These are phyloP conservation scores for Alloascoidea hylecoeti DNA, from an alignment of 805 yeast genomes.

Conservation along the genomic window DNA sequence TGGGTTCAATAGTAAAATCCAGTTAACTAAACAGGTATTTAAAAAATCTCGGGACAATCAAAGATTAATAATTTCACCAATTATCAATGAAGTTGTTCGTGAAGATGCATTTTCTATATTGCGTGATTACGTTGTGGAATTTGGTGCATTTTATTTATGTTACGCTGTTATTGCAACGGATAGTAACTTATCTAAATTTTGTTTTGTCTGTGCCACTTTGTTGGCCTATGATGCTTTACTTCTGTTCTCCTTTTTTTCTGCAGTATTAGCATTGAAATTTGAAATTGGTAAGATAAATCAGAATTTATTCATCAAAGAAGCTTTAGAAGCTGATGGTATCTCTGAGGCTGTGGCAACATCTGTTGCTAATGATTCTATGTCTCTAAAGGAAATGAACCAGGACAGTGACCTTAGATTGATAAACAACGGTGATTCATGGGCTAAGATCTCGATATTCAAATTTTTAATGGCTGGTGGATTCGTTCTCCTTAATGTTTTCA, in stretches of 20 bases:
- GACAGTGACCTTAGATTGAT: background rate
- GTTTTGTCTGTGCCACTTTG: slow-evolving; percentile 58
- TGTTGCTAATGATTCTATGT: slow-evolving; percentile 29
- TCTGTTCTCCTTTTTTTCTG: slow-evolving; percentile 70
- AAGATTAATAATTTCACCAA: slow-evolving; percentile 23
- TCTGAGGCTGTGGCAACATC: slow-evolving; percentile 58
- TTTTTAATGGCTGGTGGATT: slow-evolving; percentile 17
- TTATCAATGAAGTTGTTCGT: slow-evolving; percentile 19
- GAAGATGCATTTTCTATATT: slow-evolving; percentile 38
- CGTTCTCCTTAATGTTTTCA: slow-evolving; percentile 19
- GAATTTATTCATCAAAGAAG: slow-evolving; percentile 61
- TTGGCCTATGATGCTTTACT: slow-evolving; percentile 57
- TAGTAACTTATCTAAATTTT: slow-evolving; percentile 67
- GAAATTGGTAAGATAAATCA: slow-evolving; percentile 81
- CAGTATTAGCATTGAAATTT: slow-evolving; percentile 73
- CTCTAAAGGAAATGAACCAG: background rate
- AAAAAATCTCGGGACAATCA: slow-evolving; percentile 15
- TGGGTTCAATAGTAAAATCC: slow-evolving; percentile 81
- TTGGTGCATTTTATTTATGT: slow-evolving; percentile 41
- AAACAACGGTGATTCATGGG: background rate
- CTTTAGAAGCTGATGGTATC: slow-evolving; percentile 88
- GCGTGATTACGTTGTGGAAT: slow-evolving; percentile 65
- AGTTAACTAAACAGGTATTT: slow-evolving; percentile 34
- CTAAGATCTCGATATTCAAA: slow-evolving; percentile 13
- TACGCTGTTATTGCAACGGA: slow-evolving; percentile 35